A percentile compares a stretch with the other conserved stretches of the same genome.
phyloP scores from a whole-genome alignment of 2,329 filamentous ascomycete species.

The Xylariaceae sp. region DNA sequence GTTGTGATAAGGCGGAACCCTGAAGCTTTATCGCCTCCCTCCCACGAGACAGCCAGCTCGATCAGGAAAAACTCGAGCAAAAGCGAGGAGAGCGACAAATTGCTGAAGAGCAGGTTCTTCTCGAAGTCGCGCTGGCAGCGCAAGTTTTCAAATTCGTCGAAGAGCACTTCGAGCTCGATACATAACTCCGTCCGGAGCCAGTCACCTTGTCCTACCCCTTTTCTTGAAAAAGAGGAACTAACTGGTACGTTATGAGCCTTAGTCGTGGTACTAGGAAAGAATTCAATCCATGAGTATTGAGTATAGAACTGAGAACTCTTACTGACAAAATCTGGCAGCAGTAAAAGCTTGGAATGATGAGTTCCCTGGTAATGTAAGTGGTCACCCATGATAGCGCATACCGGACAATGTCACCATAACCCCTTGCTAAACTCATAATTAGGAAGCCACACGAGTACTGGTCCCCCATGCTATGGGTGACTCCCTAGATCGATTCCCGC shows the following conservation, averaged over 20 bases:
- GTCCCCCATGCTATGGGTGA: slow-evolving; percentile 43
- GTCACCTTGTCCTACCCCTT: slow-evolving; percentile 27
- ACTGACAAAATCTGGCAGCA: slow-evolving; percentile 11
- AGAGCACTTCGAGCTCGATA: slow-evolving; percentile 40
- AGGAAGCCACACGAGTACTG: slow-evolving; percentile 47
- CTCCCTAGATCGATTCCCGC: slow-evolving; percentile 32
- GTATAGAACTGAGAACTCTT: neutral
- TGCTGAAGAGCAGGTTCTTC: slow-evolving; percentile 35
- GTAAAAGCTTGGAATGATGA: slow-evolving; percentile 13
- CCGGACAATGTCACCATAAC: neutral
- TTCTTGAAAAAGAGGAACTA: slow-evolving; percentile 2
- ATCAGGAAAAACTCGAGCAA: slow-evolving; percentile 23
- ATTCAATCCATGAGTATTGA: neutral
- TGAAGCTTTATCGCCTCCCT: neutral
- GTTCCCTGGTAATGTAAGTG: slow-evolving; percentile 34
- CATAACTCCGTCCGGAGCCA: slow-evolving; percentile 36
- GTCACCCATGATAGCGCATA: neutral
- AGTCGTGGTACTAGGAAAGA: neutral
- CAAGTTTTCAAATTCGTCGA: slow-evolving; percentile 36
- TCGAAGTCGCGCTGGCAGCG: slow-evolving; percentile 38
- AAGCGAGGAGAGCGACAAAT: slow-evolving; percentile 31
- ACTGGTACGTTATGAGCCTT: slow-evolving; percentile 3
- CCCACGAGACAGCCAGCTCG: neutral
- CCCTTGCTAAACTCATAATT: slow-evolving; percentile 4
- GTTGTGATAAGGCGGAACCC: neutral